These are phyloP conservation scores for Amaranthus cruentus DNA, from an alignment of 148 eudicot genomes.

Conservation along the genomic window DNA sequence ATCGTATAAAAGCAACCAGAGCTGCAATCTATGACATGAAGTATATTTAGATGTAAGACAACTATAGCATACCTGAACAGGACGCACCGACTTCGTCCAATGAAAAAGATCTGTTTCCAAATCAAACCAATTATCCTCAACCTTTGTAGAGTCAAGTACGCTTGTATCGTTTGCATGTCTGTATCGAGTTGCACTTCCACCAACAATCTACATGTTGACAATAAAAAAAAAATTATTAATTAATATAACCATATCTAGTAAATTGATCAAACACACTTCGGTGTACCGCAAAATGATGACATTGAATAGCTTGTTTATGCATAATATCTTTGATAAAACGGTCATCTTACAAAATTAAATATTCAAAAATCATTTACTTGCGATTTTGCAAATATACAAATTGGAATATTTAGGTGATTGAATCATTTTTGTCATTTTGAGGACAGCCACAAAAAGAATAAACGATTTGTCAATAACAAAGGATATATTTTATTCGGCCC, in stretches of 20 bases:
- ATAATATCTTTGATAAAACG: background rate
- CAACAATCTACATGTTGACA: conserved; percentile 57
- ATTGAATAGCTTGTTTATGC: background rate
- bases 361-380: background rate
- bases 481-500: too few relatives aligned
- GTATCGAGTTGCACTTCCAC: conserved; percentile 42
- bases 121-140: conserved; percentile 67
- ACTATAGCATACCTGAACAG: conserved; percentile 63
- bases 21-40: background rate
- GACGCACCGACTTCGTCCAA: conserved; percentile 83
- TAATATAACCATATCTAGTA: background rate
- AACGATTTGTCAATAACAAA: background rate
- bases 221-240: background rate
- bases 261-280: background rate
- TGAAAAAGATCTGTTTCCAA: conserved; percentile 70
- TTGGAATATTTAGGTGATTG: background rate
- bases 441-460: background rate
- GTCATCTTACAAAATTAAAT: background rate
- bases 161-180: conserved; percentile 30
- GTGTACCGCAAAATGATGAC: background rate
- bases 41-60: conserved; percentile 9
- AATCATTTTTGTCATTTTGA: background rate
- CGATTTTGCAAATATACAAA: background rate
- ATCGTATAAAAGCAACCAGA: background rate
- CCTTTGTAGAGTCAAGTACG: conserved; percentile 25